Evolutionary conservation across 148 eudicot species (phyloP).

Genomic region (Vaccinium myrtillus): DNA sequence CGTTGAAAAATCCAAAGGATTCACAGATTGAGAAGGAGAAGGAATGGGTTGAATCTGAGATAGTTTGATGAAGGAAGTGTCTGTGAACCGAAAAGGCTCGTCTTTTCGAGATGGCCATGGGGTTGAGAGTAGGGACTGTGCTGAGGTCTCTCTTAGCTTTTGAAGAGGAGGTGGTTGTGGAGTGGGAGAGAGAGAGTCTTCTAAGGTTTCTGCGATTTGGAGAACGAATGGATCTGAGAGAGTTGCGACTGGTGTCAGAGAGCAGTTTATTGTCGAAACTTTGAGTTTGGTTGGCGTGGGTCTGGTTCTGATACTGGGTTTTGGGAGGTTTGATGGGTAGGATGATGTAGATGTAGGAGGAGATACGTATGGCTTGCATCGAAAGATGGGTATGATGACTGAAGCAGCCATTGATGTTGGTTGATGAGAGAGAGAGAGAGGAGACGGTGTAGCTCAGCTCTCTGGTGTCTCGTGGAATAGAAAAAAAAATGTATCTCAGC

Average conservation of each 20-base stretch:
- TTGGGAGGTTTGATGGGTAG: constrained; percentile 14
- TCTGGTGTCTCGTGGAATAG: too few relatives aligned
- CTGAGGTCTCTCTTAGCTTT: constrained; percentile 64
- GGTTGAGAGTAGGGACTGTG: constrained; percentile 69
- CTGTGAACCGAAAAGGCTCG: constrained; percentile 84
- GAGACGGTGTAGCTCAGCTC: too few relatives aligned
- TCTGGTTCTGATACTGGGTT: constrained; percentile 17
- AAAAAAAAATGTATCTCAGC: too few relatives aligned
- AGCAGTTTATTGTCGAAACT: constrained; percentile 13
- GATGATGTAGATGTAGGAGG: neutral
- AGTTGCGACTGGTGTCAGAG: constrained; percentile 31
- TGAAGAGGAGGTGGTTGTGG: constrained; percentile 55
- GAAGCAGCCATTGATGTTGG: constrained; percentile 33
- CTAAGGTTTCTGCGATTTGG: constrained; percentile 88
- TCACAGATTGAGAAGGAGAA: constrained; percentile 31
- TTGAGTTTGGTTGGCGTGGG: constrained; percentile 15
- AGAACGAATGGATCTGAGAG: constrained; percentile 92
- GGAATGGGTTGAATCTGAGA: constrained; percentile 56
- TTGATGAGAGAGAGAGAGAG: neutral
- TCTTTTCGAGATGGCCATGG: constrained; percentile 88
- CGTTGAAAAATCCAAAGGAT: constrained; percentile 13
- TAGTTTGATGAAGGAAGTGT: constrained; percentile 69
- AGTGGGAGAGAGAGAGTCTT: constrained; percentile 60
- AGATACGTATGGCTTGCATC: constrained; percentile 9
- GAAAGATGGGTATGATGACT: constrained; percentile 18